Evolutionary conservation across 495 filamentous ascomycete genomes (phyloP).

Genomic region (Coniosporium apollinis): DNA sequence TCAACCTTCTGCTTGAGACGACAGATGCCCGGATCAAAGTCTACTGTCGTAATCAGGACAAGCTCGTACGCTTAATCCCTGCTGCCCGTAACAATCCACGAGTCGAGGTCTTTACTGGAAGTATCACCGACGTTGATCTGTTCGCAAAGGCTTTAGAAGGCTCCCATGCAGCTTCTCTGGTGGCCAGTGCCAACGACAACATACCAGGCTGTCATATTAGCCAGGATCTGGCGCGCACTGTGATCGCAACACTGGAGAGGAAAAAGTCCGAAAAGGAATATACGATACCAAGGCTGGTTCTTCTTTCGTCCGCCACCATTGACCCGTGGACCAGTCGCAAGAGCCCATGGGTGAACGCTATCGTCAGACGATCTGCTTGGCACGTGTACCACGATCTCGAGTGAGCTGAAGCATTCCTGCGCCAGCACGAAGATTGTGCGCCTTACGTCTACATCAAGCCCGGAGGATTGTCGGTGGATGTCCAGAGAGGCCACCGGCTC

Average conservation of each 20-base stretch:
- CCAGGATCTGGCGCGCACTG: conserved; percentile 18
- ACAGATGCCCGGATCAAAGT: conserved; percentile 17
- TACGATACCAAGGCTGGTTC: conserved; percentile 22
- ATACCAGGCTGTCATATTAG: conserved; percentile 20
- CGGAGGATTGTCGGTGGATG: conserved; percentile 5
- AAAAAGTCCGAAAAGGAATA: conserved; percentile 3
- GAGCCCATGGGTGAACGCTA: conserved; percentile 13
- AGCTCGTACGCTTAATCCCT: conserved; percentile 21
- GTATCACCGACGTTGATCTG: conserved; percentile 20
- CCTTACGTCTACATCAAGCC: conserved; percentile 8
- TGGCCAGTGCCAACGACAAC: conserved; percentile 23
- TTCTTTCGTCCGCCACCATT: conserved; percentile 25
- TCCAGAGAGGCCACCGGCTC: conserved; percentile 4
- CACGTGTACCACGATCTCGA: conserved; percentile 9
- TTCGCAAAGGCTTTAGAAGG: conserved; percentile 19
- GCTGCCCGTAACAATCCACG: conserved; percentile 8
- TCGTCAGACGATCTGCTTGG: conserved; percentile 17
- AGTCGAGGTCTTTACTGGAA: conserved; percentile 24
- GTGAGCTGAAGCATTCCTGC: conserved; percentile 3
- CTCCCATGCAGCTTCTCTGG: conserved; percentile 20
- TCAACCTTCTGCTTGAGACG: conserved; percentile 21
- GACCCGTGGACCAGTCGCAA: conserved; percentile 19
- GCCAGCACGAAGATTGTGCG: conserved; percentile 5
- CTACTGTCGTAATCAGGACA: conserved; percentile 24
- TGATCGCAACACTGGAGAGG: conserved; percentile 21